phyloP scores from a whole-genome alignment of 2,329 filamentous ascomycete genomes.

The Penicillium italicum region DNA sequence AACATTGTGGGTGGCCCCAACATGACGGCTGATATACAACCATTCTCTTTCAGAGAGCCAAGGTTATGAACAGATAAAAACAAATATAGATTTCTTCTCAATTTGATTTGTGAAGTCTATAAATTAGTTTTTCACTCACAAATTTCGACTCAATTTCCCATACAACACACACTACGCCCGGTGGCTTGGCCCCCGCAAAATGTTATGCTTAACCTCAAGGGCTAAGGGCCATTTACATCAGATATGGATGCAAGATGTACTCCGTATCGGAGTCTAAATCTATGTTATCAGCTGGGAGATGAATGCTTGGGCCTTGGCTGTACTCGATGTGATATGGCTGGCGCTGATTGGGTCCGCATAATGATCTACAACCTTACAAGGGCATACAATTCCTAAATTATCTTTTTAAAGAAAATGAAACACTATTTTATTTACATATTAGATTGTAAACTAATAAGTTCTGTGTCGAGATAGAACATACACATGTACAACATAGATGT shows the following conservation, averaged over 20 bases:
- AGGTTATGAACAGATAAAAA: neutral
- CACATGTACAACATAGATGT: neutral
- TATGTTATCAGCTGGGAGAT: neutral
- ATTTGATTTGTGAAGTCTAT: too few species aligned
- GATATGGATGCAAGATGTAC: neutral
- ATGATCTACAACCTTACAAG: neutral
- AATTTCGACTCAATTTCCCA: neutral
- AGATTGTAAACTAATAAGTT: neutral
- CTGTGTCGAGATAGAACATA: neutral
- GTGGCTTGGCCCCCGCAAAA: neutral
- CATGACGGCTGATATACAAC: neutral
- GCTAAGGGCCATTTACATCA: neutral
- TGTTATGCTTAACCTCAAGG: neutral
- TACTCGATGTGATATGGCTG: slow-evolving; percentile 3
- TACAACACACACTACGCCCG: neutral
- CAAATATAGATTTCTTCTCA: too few species aligned
- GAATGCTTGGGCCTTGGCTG: neutral
- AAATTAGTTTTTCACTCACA: too few species aligned
- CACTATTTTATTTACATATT: neutral
- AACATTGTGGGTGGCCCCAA: neutral
- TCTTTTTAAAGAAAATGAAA: neutral
- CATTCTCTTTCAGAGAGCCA: neutral
- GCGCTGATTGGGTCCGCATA: slow-evolving; percentile 9
- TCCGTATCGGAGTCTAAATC: neutral
- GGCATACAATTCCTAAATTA: neutral